Conservation (phyloP, 208 protist genomes). For the Plasmodiophora brassicae region DNA sequence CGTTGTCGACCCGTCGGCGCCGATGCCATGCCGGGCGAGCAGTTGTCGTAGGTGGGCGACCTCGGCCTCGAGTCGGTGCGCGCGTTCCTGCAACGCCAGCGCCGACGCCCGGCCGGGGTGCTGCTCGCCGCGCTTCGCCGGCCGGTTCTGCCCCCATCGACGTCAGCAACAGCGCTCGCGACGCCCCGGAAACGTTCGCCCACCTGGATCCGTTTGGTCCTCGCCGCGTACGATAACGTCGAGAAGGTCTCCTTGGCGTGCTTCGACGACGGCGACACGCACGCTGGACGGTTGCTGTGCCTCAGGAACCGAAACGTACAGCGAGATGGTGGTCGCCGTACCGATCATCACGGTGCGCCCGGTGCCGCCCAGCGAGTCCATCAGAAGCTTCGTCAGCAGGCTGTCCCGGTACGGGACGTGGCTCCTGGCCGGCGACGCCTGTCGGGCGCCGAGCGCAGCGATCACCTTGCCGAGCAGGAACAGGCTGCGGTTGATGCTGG, state of each 20-base stretch:
- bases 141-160: not conserved
- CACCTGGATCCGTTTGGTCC: constrained; percentile 45
- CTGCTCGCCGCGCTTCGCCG: not conserved
- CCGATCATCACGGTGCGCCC: constrained; percentile 37
- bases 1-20: not conserved
- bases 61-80: not conserved
- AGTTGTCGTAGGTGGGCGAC: not conserved
- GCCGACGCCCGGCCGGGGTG: not conserved
- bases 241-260: constrained; percentile 42
- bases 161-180: not conserved
- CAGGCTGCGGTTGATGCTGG: constrained; percentile 40
- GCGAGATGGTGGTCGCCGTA: not conserved
- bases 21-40: not conserved
- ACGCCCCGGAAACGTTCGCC: constrained; percentile 27
- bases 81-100: not conserved
- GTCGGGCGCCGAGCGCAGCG: not conserved
- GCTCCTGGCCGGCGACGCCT: not conserved
- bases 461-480: constrained; percentile 35
- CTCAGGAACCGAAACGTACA: not conserved
- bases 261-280: constrained; percentile 14
- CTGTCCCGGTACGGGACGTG: constrained; percentile 34
- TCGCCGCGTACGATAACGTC: constrained; percentile 43
- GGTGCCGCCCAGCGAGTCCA: constrained; percentile 56
- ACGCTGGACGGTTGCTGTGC: not conserved
- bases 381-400: constrained; percentile 56